Conservation (phyloP, 169 alveolate genomes). For the Eimeria acervulina region DNA sequence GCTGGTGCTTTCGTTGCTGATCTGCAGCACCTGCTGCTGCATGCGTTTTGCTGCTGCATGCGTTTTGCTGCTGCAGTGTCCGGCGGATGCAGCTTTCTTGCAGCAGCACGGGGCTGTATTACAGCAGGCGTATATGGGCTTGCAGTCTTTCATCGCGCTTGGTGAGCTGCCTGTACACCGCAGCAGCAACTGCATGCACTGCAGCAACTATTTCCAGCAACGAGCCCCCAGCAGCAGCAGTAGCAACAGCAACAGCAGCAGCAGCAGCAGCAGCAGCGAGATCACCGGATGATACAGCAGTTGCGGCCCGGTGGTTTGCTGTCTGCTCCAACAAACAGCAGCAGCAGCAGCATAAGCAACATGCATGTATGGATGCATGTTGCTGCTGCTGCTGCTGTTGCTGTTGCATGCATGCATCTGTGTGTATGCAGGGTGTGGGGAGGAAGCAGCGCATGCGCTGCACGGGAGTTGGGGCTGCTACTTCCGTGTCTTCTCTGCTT, state of each 20-base stretch:
- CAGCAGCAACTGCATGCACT: neutral
- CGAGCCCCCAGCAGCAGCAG: neutral
- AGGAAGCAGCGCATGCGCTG: slow-evolving; percentile 29
- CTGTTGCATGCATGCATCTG: neutral
- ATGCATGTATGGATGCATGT: neutral
- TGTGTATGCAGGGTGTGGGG: neutral
- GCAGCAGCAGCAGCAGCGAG: neutral
- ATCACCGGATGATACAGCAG: neutral
- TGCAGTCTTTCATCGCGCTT: neutral
- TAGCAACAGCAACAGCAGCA: neutral
- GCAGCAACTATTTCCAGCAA: neutral
- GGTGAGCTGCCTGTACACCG: neutral
- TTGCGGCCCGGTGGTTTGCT: neutral
- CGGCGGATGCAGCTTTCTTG: neutral
- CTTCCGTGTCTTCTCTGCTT: neutral
- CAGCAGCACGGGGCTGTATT: slow-evolving; percentile 63
- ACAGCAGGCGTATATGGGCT: slow-evolving; percentile 36
- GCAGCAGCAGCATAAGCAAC: slow-evolving; percentile 11
- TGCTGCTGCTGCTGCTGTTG: no score
- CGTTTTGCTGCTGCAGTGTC: neutral
- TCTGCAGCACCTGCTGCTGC: neutral
- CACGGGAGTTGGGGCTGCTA: slow-evolving; percentile 30
- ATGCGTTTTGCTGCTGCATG: neutral
- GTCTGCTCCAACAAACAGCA: neutral
- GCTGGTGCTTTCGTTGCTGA: neutral